Percentiles rank a stretch among this genome's conserved stretches.
Conservation (phyloP, 192 early-diverging fungal species). For the Backusella circina region DNA sequence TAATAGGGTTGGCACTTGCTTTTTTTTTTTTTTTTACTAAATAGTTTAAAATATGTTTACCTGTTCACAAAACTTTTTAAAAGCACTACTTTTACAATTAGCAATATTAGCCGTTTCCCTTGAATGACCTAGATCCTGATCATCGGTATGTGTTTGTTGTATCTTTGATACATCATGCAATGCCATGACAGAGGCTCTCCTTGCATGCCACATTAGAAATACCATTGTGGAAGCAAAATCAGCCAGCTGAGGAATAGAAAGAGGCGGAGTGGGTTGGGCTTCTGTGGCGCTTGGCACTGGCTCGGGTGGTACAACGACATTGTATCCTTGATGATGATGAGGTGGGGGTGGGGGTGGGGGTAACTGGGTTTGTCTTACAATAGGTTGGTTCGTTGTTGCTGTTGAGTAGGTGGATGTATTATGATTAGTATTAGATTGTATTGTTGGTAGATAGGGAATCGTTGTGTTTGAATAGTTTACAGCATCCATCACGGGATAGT, state of each 20-base stretch:
- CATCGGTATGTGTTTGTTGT: conserved; percentile 5
- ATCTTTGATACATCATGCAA: conserved; percentile 23
- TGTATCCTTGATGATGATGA: conserved; percentile 10
- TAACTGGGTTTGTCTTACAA: conserved; percentile 10
- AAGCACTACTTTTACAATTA: conserved; percentile 25
- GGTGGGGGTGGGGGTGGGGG: background rate
- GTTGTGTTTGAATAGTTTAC: conserved; percentile 1
- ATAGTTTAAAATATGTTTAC: conserved; percentile 6
- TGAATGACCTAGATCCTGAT: conserved; percentile 24
- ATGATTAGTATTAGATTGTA: background rate
- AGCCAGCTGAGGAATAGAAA: conserved; percentile 34
- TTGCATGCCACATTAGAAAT: conserved; percentile 47
- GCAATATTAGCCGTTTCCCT: conserved; percentile 28
- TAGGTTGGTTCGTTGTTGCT: background rate
- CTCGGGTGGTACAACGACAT: conserved; percentile 5
- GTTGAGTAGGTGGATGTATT: background rate
- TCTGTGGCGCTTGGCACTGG: conserved; percentile 24
- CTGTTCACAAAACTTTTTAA: conserved; percentile 39
- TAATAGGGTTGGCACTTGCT: background rate
- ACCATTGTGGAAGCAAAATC: conserved; percentile 59
- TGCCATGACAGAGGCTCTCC: conserved; percentile 35
- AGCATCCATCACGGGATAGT: background rate
- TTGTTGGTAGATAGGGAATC: background rate
- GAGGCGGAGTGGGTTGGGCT: background rate
- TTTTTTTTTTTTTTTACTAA: background rate